Evolutionary conservation across 345 rosid species (phyloP).

Genomic region (Leavenworthia alabamica): DNA sequence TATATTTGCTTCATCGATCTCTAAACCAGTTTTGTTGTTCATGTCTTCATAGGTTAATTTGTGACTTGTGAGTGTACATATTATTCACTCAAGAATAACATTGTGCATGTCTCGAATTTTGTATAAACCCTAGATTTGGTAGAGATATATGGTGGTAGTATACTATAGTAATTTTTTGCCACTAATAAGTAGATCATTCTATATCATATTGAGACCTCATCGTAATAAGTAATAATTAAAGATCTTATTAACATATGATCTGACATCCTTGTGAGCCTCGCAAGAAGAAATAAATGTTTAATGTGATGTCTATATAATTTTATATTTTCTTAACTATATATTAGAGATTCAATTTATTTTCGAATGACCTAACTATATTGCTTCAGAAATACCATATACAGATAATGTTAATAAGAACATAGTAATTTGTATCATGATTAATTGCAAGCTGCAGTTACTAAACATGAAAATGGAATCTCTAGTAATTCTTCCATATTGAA

Average conservation of each 20-base stretch:
- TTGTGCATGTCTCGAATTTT: neutral
- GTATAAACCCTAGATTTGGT: constrained; percentile 23
- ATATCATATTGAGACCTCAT: neutral
- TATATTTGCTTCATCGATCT: constrained; percentile 1
- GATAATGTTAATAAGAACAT: neutral
- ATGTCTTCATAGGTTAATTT: neutral
- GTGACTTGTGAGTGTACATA: neutral
- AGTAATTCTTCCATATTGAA: neutral
- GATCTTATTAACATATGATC: neutral
- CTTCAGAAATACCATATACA: neutral
- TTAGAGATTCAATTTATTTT: neutral
- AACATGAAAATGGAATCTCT: neutral
- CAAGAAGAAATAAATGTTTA: neutral
- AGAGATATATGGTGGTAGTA: neutral
- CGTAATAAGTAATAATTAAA: neutral
- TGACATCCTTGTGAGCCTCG: neutral
- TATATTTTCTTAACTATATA: neutral
- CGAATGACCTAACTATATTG: neutral
- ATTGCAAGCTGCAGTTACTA: neutral
- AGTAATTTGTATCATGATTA: neutral
- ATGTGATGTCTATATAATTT: neutral
- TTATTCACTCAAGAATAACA: neutral
- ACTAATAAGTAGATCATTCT: neutral
- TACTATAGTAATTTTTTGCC: neutral
- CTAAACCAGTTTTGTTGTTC: neutral